phyloP scores from a whole-genome alignment of 805 yeast species.

The Ogataea corticis region DNA sequence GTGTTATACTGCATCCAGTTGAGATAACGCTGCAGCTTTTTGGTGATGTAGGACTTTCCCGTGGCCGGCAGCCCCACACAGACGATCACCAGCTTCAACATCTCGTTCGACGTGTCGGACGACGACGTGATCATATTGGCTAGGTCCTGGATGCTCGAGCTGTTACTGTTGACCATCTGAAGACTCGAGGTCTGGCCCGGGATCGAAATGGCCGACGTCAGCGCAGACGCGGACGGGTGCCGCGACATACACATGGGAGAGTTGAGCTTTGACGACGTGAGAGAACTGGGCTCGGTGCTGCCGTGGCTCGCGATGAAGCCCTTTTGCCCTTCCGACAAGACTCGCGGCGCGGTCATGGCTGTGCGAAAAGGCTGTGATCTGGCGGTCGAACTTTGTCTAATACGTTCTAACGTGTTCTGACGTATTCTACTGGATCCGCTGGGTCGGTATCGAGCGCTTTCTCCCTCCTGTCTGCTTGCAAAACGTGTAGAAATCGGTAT shows the following conservation, averaged over 20 bases:
- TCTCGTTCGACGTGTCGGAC: constrained; percentile 22
- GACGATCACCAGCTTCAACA: constrained; percentile 58
- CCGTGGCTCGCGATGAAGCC: constrained; percentile 4
- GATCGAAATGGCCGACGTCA: constrained; percentile 29
- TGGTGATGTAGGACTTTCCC: constrained; percentile 73
- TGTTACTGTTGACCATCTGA: constrained; percentile 15
- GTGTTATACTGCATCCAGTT: constrained; percentile 63
- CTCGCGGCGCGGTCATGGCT: constrained; percentile 5
- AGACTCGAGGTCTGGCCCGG: constrained; percentile 29
- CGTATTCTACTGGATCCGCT: no score
- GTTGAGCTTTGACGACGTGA: constrained; percentile 25
- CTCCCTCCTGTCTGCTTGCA: no score
- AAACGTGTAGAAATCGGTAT: no score
- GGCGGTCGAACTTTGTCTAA: neutral
- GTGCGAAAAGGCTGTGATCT: neutral
- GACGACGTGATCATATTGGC: constrained; percentile 10
- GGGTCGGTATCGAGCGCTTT: no score
- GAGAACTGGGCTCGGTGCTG: constrained; percentile 20
- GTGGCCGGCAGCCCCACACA: constrained; percentile 78
- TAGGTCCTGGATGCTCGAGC: constrained; percentile 9
- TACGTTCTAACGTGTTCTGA: neutral
- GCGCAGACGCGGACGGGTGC: constrained; percentile 24
- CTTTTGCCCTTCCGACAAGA: neutral
- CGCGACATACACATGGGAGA: constrained; percentile 25
- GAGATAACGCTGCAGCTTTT: constrained; percentile 58